Evolutionary conservation across 441 rosid genomes (phyloP), one percentile per base, ranked within the genome.

Genomic region (Geranium incanum): DNA sequence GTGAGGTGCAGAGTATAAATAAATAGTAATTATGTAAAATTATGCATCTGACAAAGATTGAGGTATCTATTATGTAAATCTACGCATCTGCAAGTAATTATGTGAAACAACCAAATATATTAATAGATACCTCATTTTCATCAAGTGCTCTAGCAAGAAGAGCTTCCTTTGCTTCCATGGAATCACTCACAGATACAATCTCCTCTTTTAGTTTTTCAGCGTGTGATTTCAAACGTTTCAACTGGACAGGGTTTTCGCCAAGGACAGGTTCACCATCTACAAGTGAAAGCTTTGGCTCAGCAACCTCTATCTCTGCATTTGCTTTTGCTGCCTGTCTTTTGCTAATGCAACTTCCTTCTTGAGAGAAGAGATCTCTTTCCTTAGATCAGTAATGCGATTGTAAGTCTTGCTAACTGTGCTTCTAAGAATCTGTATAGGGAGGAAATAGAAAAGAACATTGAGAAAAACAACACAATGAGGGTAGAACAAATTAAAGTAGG

Each of bases 211-310:
- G 63, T 70, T 82, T 91, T 69, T 90, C 97, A 68, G 90, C 88
- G 36, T 84, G 82, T 70, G 88, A 76, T 78, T 84, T 91, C 81
- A 95, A 79, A 65, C 87, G 97, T 81, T 84, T 93, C 85, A 93
- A 79, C 85, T 82, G 89, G 0, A 72, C 91, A 70, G 98, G 97
- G 72, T 89, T 93, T 21, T 88, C 99, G 69, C 97, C 98, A 69
- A 91, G 88, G 48, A 92, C 90, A 39, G 99, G 97, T 77, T 89
- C 91, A 79, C 99, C 99, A 33, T 87, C 97, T 67, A 91, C 87
- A 65, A 93, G 81, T 60, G 88, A 74, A 75, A 95, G 94, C 85
- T 86, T 95, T 71, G 89, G 85, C 85, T 90, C 99, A 21, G 94
- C 90, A 70, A 85, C 81, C 76, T 86, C 96, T 76, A 93, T 79